Evolutionary conservation across 257 asterid species (phyloP), one percentile per base, ranked within the genome.

Genomic region (Gardenia jasminoides): DNA sequence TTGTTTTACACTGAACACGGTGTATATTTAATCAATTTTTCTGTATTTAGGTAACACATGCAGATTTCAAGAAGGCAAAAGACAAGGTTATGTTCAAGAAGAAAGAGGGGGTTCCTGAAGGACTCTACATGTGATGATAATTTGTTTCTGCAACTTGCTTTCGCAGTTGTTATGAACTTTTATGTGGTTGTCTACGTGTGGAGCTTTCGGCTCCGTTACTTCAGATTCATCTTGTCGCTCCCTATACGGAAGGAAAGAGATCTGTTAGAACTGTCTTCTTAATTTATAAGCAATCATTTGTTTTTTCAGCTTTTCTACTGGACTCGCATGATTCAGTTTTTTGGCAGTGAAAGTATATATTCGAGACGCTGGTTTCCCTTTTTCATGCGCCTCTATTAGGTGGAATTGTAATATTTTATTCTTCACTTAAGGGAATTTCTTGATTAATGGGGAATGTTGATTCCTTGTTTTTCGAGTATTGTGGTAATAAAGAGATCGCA

Each of bases 81-180:
- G 91, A 88, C 82, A 88, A 88, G 80, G 91, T 88, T 22, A 88
- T 88, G 91, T 88, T 88, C 77, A 88, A 88, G 86, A 86, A 86
- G 84, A 88, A 88, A 70, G 91, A 88, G 77, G 89, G 91, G 41
- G 91, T 88, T 33, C 89, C 91, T 0, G 91, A 86, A 70, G 91
- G 91, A 59, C 89, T 88, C 58, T 88, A 88, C 76, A 88, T 88
- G 88, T 88, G 77, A 84, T 80, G 74, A 78, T 52, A 0, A 36
- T 4, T 39, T 43, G 12, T 31, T n/a, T 67, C 75, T 64, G 72
- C 67, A 33, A 19, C 58, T 72, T 48, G 59, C 22, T 46, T 78
- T 36, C 50, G 22, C 33, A 31, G 50, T 78, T 76, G 24, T 56
- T 5, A 28, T 7, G 36, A 28, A 79, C 46, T 48, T 12, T 12